Percentiles rank a stretch among this genome's conserved stretches.
phyloP scores from a whole-genome alignment of 139 green algal species.

The Asterochloris sp. region DNA sequence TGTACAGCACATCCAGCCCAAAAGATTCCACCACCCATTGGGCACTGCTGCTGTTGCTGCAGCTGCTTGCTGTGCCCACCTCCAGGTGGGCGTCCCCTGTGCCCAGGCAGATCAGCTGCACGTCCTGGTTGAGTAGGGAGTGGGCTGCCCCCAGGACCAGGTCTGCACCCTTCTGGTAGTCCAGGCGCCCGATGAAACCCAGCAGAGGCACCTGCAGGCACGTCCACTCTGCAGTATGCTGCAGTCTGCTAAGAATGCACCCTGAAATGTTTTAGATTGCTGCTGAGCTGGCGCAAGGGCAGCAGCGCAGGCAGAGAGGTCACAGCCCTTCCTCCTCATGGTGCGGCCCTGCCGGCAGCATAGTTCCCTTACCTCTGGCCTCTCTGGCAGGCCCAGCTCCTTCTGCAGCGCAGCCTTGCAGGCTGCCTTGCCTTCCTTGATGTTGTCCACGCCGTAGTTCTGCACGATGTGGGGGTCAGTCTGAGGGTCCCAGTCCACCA shows the following conservation, averaged over 20 bases:
- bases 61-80: slow-evolving; percentile 26
- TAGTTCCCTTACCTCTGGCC: slow-evolving; percentile 22
- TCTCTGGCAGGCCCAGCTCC: slow-evolving; percentile 46
- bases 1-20: too few species aligned
- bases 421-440: slow-evolving; percentile 41
- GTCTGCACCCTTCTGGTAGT: slow-evolving; percentile 72
- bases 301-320: neutral
- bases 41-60: too few species aligned
- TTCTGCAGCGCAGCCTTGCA: slow-evolving; percentile 48
- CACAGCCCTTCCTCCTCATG: neutral
- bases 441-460: slow-evolving; percentile 35
- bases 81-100: slow-evolving; percentile 74
- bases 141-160: slow-evolving; percentile 30
- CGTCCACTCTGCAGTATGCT: neutral
- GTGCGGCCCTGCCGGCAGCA: neutral
- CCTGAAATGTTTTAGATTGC: neutral
- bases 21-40: too few species aligned
- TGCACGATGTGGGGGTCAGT: slow-evolving; percentile 30
- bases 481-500: slow-evolving; percentile 46
- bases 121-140: slow-evolving; percentile 39
- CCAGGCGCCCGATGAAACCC: slow-evolving; percentile 82
- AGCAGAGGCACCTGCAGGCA: slow-evolving; percentile 52
- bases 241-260: neutral
- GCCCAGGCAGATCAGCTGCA: slow-evolving; percentile 80
- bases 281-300: neutral